Evolutionary conservation across 768 basidiomycete species (phyloP), one percentile per base, ranked within the genome.

Genomic region (Termitomyces sp.): DNA sequence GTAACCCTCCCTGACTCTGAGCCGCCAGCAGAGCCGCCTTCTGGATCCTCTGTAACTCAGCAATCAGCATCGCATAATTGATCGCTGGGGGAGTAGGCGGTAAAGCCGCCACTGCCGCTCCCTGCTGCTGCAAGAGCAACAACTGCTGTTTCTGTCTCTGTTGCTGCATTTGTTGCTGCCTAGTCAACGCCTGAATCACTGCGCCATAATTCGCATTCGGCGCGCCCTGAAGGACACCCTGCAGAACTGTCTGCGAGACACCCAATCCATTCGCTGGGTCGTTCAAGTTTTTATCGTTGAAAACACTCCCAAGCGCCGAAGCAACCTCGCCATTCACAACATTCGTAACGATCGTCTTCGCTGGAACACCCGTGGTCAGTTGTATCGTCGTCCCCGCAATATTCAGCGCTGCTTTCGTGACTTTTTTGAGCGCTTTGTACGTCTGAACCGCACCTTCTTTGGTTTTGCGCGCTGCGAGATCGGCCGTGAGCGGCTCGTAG

Each of bases 121-220:
- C 59, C 18, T 60, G 59, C 45, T 60, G 55, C 45, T 60, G 50
- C 51, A 33, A 40, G 4, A 52, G n/a, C 59, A 56, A 51, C 32
- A 53, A 22, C 53, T 61, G 65, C 54, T 65, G 63, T 3, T 64
- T 66, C 46, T 65, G 57, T 32, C 13, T 55, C 59, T 60, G 65
- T 58, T 65, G 64, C 7, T 66, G 67, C 39, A 63, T 57, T 45
- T 65, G 65, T 52, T 68, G 60, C 33, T 58, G 59, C 39, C 2
- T 51, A 48, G 68, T 42, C 49, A 78, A 63, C 2, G 72, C 73
- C 59, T 72, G 67, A 20, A 78, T 71, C 5, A 76, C 70, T 0
- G 55, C 69, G 35, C 68, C 67, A 62, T 77, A 79, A 63, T 76
- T 69, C 24, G 75, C 76, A 55, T 70, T 60, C 6, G 71, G 72